A percentile compares a stretch with the other conserved stretches of the same genome.
Conservation (phyloP, 2,329 filamentous ascomycete genomes). For the Penicillium sp. region DNA sequence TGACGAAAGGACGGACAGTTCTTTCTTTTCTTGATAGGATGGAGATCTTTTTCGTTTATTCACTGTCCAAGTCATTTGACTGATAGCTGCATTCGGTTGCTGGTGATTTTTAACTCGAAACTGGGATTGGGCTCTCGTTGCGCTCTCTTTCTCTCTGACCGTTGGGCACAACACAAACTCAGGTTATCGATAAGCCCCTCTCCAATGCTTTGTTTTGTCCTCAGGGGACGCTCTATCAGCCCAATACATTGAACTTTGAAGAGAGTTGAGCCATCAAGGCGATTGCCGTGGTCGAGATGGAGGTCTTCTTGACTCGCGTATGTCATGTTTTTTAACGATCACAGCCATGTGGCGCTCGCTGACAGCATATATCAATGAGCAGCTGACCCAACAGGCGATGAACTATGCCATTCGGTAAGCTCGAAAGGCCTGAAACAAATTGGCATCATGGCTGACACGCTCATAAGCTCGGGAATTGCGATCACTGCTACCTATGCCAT, state of each 20-base stretch:
- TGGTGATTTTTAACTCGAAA: background rate
- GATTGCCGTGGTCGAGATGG: constrained; percentile 59
- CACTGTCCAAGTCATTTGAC: background rate
- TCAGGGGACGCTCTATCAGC: constrained; percentile 5
- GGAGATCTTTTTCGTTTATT: background rate
- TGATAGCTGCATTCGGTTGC: background rate
- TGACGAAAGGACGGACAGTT: background rate
- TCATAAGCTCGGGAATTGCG: constrained; percentile 69
- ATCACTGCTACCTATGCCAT: constrained; percentile 86
- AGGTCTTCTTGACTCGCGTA: constrained; percentile 66
- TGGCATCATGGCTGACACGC: constrained; percentile 12
- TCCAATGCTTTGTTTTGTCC: constrained; percentile 15
- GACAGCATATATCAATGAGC: constrained; percentile 17
- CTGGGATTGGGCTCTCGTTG: constrained; percentile 1
- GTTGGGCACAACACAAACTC: constrained; percentile 16
- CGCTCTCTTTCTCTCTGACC: constrained; percentile 2
- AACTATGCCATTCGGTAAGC: constrained; percentile 79
- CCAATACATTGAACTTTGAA: background rate
- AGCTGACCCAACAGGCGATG: constrained; percentile 77
- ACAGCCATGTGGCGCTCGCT: background rate
- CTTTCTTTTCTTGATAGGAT: background rate
- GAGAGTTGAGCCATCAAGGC: background rate
- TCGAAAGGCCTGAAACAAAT: constrained; percentile 17
- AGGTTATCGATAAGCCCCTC: constrained; percentile 25
- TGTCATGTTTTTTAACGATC: constrained; percentile 4